phyloP scores from a whole-genome alignment of 495 filamentous ascomycete species.

The Aspergillus coremiiformis region DNA sequence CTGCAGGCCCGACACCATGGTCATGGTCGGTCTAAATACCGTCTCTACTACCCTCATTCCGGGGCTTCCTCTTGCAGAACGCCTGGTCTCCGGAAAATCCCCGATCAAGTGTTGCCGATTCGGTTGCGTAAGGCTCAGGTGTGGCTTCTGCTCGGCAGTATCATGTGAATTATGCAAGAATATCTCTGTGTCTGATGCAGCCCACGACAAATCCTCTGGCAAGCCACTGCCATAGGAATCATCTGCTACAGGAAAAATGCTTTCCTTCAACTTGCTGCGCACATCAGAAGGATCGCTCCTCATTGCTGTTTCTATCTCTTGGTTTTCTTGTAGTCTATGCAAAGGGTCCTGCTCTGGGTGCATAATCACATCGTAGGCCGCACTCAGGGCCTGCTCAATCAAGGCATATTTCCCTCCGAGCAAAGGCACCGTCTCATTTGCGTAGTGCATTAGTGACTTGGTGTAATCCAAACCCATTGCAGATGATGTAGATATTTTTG shows the following conservation, averaged over 20 bases:
- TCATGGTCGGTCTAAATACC: not conserved
- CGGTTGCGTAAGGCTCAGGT: no score
- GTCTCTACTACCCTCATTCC: not conserved
- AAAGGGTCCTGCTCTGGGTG: constrained; percentile 1
- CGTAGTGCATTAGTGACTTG: not conserved
- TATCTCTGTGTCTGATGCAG: not conserved
- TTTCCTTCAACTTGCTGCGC: not conserved
- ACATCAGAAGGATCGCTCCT: not conserved
- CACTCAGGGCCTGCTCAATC: constrained; percentile 12
- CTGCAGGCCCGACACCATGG: not conserved
- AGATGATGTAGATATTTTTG: not conserved
- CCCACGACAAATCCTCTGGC: not conserved
- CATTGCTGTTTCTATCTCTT: not conserved
- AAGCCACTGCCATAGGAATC: not conserved
- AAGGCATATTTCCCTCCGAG: not conserved
- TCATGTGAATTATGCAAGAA: not conserved
- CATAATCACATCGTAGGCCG: constrained; percentile 12
- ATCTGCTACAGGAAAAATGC: not conserved
- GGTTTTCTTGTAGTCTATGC: not conserved
- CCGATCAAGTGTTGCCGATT: not conserved
- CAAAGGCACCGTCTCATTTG: not conserved
- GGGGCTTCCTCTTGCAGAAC: not conserved
- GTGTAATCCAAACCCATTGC: not conserved
- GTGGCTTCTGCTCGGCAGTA: not conserved
- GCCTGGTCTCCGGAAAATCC: not conserved